These are phyloP conservation scores for Candida pseudofarinosa DNA, from an alignment of 805 yeast genomes.

Conservation along the genomic window DNA sequence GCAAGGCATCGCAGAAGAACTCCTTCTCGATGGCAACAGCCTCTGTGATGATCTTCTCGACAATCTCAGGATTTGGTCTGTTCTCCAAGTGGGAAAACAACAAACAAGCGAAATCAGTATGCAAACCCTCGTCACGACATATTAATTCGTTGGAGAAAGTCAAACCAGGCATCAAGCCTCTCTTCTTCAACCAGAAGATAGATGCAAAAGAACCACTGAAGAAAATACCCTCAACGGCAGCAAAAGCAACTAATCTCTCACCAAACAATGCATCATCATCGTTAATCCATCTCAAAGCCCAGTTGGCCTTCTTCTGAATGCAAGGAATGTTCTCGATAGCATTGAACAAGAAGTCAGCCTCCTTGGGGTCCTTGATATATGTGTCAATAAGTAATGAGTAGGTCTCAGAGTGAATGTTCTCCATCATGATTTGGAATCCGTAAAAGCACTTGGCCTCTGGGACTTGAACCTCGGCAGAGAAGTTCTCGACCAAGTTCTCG, in stretches of 20 bases:
- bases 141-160: slow-evolving; percentile 97
- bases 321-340: slow-evolving; percentile 96
- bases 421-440: slow-evolving; percentile 99
- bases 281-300: slow-evolving; percentile 97
- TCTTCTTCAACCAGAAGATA: slow-evolving; percentile 97
- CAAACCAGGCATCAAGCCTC: slow-evolving; percentile 98
- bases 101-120: slow-evolving; percentile 96
- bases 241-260: slow-evolving; percentile 96
- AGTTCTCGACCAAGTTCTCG: slow-evolving; percentile 95
- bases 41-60: slow-evolving; percentile 85
- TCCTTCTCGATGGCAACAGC: slow-evolving; percentile 94
- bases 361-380: slow-evolving; percentile 93
- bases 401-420: slow-evolving; percentile 96
- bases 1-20: slow-evolving; percentile 92
- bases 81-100: slow-evolving; percentile 88
- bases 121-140: slow-evolving; percentile 98
- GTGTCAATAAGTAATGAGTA: slow-evolving; percentile 93
- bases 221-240: slow-evolving; percentile 98
- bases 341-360: slow-evolving; percentile 83
- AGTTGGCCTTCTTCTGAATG: slow-evolving; percentile 94
- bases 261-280: slow-evolving; percentile 86
- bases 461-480: slow-evolving; percentile 93
- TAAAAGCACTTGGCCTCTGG: slow-evolving; percentile 99
- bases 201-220: slow-evolving; percentile 98
- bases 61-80: slow-evolving; percentile 77